Evolutionary conservation across 345 rosid genomes (phyloP), one percentile per base, ranked within the genome.

Genomic region (Aquilaria yunnanensis): DNA sequence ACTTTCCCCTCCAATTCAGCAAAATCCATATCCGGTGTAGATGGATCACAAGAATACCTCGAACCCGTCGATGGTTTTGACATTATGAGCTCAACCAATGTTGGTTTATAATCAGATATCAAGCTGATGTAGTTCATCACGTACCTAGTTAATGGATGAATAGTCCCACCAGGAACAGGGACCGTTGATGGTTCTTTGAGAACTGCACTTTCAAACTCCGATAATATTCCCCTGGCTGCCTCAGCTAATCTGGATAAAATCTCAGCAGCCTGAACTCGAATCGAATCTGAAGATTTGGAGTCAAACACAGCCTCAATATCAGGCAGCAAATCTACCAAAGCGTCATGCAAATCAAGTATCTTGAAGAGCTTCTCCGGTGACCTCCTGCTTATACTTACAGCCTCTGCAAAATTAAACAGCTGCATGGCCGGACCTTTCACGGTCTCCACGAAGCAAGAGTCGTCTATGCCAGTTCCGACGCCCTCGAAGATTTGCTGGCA

Each of bases 121-220:
- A 87, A 82, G 68, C 89, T 90, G 60, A 86, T 84, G 63, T 93
- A 93, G 61, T 93, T 93, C 98, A 93, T 93, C 64, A 90, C 96
- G 70, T 93, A 93, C 85, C 98, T 83, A 5, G 98, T 93, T 72
- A 93, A 72, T 3, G 98, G 98, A 74, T 93, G 98, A 62, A 93
- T 80, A 0, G 96, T 89, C 14, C 98, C 98, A 12, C 96, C 98
- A 12, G 96, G 96, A 30, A 90, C 90, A 2, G 88, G 86, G 53
- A 86, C 88, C 14, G 50, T 69, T 0, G 96, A 86, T 3, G 98
- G 96, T 58, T 93, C 98, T 34, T 80, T 76, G 62, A 90, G 74
- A 30, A 93, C 84, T 0, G 96, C 92, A 57, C 69, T 86, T 73
- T 93, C 98, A 47, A 90, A 90, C 77, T 93, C 98, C 0, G 97